Conservation (phyloP, 495 filamentous ascomycete species). For the Penicillium paradoxum region DNA sequence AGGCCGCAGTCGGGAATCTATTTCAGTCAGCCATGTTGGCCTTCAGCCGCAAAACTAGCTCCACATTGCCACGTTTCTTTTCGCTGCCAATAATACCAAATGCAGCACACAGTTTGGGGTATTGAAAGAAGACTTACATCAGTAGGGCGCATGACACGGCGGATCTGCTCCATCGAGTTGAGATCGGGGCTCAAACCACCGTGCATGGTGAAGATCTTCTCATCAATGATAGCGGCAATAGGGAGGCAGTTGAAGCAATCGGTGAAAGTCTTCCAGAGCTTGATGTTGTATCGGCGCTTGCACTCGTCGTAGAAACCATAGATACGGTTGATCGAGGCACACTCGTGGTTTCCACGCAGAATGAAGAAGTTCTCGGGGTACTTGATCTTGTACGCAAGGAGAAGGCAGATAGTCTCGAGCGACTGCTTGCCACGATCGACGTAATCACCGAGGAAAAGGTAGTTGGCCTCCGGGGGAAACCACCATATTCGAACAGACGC, state of each 20-base stretch:
- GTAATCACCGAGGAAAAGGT: slow-evolving; percentile 98
- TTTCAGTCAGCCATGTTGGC: slow-evolving; percentile 47
- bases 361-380: slow-evolving; percentile 99
- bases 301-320: slow-evolving; percentile 99
- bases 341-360: slow-evolving; percentile 97
- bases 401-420: slow-evolving; percentile 96
- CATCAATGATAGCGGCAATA: slow-evolving; percentile 99
- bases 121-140: slow-evolving; percentile 64
- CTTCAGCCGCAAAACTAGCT: slow-evolving; percentile 34
- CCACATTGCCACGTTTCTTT: slow-evolving; percentile 20
- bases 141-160: slow-evolving; percentile 96
- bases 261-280: slow-evolving; percentile 99
- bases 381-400: slow-evolving; percentile 99
- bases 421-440: slow-evolving; percentile 99
- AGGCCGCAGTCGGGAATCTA: slow-evolving; percentile 98
- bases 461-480: slow-evolving; percentile 99
- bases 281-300: slow-evolving; percentile 99
- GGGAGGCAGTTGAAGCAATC: slow-evolving; percentile 99
- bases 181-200: slow-evolving; percentile 94
- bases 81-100: slow-evolving; percentile 1
- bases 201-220: slow-evolving; percentile 99
- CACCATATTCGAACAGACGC: slow-evolving; percentile 96
- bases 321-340: slow-evolving; percentile 99
- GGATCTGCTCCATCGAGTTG: slow-evolving; percentile 99
- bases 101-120: neutral